Base-by-base conservation (phyloP, 306 rosid species). In the Malus fusca region DNA sequence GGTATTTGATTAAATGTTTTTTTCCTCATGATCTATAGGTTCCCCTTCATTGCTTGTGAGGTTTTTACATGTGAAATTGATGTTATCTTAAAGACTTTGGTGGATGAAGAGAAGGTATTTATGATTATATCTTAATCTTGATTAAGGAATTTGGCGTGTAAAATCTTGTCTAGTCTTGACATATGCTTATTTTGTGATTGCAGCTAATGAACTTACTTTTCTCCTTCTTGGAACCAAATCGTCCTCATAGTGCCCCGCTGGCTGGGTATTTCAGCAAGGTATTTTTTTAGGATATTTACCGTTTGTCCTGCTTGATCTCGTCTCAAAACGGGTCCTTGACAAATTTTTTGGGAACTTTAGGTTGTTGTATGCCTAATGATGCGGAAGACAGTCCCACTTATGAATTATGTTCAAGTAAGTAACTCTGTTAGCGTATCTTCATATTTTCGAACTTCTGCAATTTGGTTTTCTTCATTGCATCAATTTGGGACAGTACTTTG, bases 251-350 rank as follows among this genome's bases (percentile, higher is more conserved):
- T 83, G 75, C 98, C 62, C 83, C 86, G 56, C 69, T 92, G 78
- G 99, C 99, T 78, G 99, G 99, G 66, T 96, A 96, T 87, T 96
- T 96, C 81, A 89, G 98, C 86, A 96, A 96, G 97, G 97, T 92
- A 73, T 64, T 15, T 44, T 25, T 6, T 30, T 21, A 21, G 14
- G 68, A 22, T 69, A 17, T 19, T 79, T 40, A 26, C 37, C 15
- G 26, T 79, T 71, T 51, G 73, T 74, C 61, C 48, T 73, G 8
- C 17, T 21, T 64, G 18, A 33, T 46, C 22, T 17, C 4, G 26
- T 79, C 17, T 10, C 58, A 70, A 48, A 11, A 65, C 0, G 5
- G 21, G 58, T 53, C 63, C 46, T 70, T 72, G 52, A 78, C 77
- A 65, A 61, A 25, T 15, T 15, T 74, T 80, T 69, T 63, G 61